Evolutionary conservation across 139 green algal genomes (phyloP).

Genomic region (Chlamydomonas sp.): DNA sequence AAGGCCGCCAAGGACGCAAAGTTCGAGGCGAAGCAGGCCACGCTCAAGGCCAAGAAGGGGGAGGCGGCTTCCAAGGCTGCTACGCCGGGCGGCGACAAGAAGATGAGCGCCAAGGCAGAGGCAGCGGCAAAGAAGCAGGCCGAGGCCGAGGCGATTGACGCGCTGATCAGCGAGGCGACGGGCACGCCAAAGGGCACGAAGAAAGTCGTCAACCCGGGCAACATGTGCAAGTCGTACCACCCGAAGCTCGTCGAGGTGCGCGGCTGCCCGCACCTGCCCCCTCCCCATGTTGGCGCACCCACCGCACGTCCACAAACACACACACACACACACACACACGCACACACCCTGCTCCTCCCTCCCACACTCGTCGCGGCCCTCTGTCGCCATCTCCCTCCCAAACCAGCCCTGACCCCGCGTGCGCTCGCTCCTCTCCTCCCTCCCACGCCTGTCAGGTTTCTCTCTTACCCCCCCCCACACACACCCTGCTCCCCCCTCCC

Average conservation of each 20-base stretch:
- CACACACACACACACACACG: no score
- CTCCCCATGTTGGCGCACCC: not conserved
- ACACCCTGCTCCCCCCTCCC: no score
- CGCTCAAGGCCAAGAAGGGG: conserved; percentile 24
- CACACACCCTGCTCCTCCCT: no score
- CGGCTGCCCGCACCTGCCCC: not conserved
- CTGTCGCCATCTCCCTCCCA: no score
- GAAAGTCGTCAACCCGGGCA: conserved; percentile 58
- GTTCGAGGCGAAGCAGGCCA: conserved; percentile 54
- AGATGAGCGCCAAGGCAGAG: conserved; percentile 54
- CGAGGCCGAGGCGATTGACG: conserved; percentile 60
- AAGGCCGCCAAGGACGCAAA: conserved; percentile 71
- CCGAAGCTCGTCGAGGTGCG: conserved; percentile 9
- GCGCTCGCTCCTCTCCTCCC: no score
- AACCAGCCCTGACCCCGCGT: no score
- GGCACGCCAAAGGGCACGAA: conserved; percentile 73
- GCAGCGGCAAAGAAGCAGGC: conserved; percentile 73
- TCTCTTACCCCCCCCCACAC: no score
- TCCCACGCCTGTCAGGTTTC: no score
- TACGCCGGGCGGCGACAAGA: conserved; percentile 21
- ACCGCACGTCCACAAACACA: no score
- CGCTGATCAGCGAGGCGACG: conserved; percentile 41
- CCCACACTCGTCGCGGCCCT: no score
- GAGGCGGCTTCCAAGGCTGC: conserved; percentile 31
- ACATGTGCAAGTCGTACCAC: conserved; percentile 83